Base-by-base conservation (phyloP, 78 protist genomes). In the Monocercomonoides exilis region DNA sequence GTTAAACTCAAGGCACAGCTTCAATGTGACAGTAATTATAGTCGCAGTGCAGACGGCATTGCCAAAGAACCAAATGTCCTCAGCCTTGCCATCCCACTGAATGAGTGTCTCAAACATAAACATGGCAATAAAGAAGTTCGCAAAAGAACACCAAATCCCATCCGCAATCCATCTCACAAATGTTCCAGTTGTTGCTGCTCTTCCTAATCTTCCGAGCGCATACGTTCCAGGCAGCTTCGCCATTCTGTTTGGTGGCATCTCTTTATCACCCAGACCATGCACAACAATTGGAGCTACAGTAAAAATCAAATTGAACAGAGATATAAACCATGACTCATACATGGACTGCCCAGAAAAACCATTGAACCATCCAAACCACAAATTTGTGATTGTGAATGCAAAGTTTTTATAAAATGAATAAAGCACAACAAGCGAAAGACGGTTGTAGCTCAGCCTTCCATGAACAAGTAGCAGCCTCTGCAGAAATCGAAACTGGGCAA, bases 401-500 rank as follows among this genome's bases (percentile, higher is more conserved):
- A 88, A n/a, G 90, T 91, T 93, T 87, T 93, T 93, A 88, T 93
- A 93, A 84, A 93, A 92, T 33, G 87, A 88, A 90, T 89, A 93
- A 33, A 84, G 35, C 77, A 91, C 21, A 32, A 90, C 5, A 36
- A 0, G 3, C 77, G 35, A 0, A 42, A 79, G 1, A 42, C 95
- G 92, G 0, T 85, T 36, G 91, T 91, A 91, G 86, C 36, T 41
- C 36, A 2, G 34, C 3, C 95, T 88, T 0, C 70, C 95, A 80
- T 93, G 95, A 42, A 93, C 92, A 5, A 90, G 64, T 43, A 93
- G 84, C 34, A 93, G 43, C 11, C 92, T 85, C 84, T 1, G 87
- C 88, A 94, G 84, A 70, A 45, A 89, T 1, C 95, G 44, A 92
- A 96, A 96, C 77, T 92, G 91, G 3, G 96, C 94, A 64, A 96